phyloP scores from a whole-genome alignment of 495 filamentous ascomycete species.

The Lasiosphaeria miniovina region DNA sequence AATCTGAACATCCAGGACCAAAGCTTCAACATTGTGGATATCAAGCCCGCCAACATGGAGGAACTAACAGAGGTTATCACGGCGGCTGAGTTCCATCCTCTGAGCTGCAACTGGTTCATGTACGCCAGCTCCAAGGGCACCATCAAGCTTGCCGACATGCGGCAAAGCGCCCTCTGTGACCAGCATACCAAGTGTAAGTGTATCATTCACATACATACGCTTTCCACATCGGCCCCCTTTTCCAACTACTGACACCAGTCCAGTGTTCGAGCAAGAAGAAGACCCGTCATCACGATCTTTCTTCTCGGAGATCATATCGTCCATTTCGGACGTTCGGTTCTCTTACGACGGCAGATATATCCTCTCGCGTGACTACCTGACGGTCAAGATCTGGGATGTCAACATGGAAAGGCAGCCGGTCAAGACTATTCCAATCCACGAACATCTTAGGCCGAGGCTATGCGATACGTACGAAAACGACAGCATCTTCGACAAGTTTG shows the following conservation, averaged over 20 bases:
- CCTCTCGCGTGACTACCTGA: slow-evolving; percentile 94
- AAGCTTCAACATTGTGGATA: slow-evolving; percentile 99
- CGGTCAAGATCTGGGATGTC: slow-evolving; percentile 99
- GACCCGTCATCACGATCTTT: slow-evolving; percentile 98
- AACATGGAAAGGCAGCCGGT: slow-evolving; percentile 96
- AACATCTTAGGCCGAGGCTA: slow-evolving; percentile 88
- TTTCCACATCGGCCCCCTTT: not conserved
- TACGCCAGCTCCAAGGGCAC: slow-evolving; percentile 99
- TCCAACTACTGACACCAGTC: slow-evolving; percentile 13
- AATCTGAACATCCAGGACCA: slow-evolving; percentile 99
- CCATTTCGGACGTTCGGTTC: slow-evolving; percentile 97
- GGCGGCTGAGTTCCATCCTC: slow-evolving; percentile 94
- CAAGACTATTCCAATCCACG: slow-evolving; percentile 98
- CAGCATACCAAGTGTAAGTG: slow-evolving; percentile 87
- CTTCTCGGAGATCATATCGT: slow-evolving; percentile 99
- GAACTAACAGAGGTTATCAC: slow-evolving; percentile 98
- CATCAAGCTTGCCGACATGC: slow-evolving; percentile 98
- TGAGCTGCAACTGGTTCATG: slow-evolving; percentile 99
- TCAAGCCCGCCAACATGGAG: slow-evolving; percentile 99
- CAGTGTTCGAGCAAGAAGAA: slow-evolving; percentile 99
- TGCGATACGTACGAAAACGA: slow-evolving; percentile 99
- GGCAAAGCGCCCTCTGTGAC: slow-evolving; percentile 92
- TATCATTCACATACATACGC: not conserved
- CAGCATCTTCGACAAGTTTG: slow-evolving; percentile 99
- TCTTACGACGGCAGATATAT: slow-evolving; percentile 96